Percentiles rank a stretch among this genome's conserved stretches.
These are phyloP conservation scores for Dothiorella sarmentorum DNA, from an alignment of 2,329 filamentous ascomycete genomes.

Conservation along the genomic window DNA sequence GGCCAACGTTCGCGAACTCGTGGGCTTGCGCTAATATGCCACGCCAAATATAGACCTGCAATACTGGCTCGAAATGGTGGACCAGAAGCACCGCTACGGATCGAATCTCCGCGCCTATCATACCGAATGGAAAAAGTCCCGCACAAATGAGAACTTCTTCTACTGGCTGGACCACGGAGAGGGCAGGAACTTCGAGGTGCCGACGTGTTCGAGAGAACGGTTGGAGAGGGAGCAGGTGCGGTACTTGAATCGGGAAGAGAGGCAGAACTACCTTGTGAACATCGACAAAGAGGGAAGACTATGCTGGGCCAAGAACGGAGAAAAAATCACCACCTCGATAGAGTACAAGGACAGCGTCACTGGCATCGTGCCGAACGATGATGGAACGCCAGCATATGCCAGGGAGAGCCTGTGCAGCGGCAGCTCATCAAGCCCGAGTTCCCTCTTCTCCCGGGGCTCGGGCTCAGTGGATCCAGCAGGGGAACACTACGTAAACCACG, in stretches of 20 bases:
- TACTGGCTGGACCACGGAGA: constrained; percentile 87
- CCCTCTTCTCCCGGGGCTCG: constrained; percentile 42
- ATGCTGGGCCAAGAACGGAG: constrained; percentile 83
- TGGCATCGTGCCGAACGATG: constrained; percentile 49
- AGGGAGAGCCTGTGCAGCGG: constrained; percentile 22
- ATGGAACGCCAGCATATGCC: constrained; percentile 42
- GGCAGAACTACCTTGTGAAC: constrained; percentile 73
- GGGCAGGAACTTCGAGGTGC: constrained; percentile 66
- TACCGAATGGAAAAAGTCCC: constrained; percentile 72
- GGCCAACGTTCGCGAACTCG: background rate
- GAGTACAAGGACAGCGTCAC: constrained; percentile 76
- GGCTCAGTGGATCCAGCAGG: constrained; percentile 54
- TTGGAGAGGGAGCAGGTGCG: constrained; percentile 77
- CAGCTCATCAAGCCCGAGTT: constrained; percentile 29
- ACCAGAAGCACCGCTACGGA: constrained; percentile 82
- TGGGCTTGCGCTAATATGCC: constrained; percentile 55
- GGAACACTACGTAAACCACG: constrained; percentile 63
- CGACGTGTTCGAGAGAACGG: constrained; percentile 67
- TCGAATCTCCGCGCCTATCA: constrained; percentile 80
- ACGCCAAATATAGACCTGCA: constrained; percentile 59
- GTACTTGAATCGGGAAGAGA: constrained; percentile 79
- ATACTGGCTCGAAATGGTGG: constrained; percentile 84
- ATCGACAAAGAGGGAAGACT: constrained; percentile 72
- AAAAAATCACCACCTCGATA: constrained; percentile 71
- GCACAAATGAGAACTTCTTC: constrained; percentile 85